phyloP scores from a whole-genome alignment of 116 monocot species.

The Phalaenopsis hybrid region DNA sequence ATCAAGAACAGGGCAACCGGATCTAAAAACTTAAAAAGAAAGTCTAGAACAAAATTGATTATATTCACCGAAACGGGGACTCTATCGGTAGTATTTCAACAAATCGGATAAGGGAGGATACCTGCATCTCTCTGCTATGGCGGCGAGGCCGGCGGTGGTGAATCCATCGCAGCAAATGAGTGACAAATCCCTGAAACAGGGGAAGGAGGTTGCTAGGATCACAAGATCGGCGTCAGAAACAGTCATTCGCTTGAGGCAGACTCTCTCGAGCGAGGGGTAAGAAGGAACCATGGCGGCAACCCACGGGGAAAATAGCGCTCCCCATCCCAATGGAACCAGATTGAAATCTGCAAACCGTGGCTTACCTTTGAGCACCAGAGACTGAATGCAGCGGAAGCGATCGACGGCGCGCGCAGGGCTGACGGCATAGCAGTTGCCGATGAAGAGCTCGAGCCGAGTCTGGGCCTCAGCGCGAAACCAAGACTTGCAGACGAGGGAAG shows the following conservation, averaged over 20 bases:
- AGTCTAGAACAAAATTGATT: background rate
- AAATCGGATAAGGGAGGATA: slow-evolving; percentile 4
- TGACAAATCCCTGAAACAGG: slow-evolving; percentile 41
- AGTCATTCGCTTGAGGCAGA: slow-evolving; percentile 73
- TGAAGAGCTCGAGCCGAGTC: slow-evolving; percentile 67
- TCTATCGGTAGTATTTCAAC: background rate
- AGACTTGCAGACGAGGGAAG: slow-evolving; percentile 53
- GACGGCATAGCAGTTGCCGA: slow-evolving; percentile 88
- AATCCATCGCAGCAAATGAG: slow-evolving; percentile 75
- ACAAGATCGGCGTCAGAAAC: slow-evolving; percentile 46
- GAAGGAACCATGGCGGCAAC: slow-evolving; percentile 24
- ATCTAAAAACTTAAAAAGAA: background rate
- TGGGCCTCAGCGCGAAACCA: slow-evolving; percentile 70
- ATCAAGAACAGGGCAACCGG: background rate
- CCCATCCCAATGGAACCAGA: slow-evolving; percentile 72
- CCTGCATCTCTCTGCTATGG: slow-evolving; percentile 69
- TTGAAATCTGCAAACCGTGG: slow-evolving; percentile 83
- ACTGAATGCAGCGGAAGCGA: slow-evolving; percentile 35
- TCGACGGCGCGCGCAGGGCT: slow-evolving; percentile 33
- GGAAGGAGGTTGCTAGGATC: slow-evolving; percentile 31
- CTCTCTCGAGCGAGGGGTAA: slow-evolving; percentile 49
- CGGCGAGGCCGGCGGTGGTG: slow-evolving; percentile 57
- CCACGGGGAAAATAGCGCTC: slow-evolving; percentile 56
- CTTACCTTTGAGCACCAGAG: slow-evolving; percentile 67
- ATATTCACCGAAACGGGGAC: background rate